These are phyloP conservation scores for Euphrasia confusa DNA, from an alignment of 257 asterid species.

Conservation along the genomic window DNA sequence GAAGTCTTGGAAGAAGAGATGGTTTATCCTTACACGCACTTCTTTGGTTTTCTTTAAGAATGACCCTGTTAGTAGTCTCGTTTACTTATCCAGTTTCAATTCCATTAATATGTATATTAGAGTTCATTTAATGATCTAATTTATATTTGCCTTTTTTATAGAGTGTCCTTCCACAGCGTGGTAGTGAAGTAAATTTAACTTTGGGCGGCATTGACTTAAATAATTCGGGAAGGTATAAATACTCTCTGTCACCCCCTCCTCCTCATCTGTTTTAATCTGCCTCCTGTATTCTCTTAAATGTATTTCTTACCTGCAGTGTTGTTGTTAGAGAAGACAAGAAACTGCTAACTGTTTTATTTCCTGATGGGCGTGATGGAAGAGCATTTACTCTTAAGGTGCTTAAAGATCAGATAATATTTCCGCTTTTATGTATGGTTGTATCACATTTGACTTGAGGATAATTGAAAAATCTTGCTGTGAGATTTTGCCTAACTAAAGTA, in stretches of 20 bases:
- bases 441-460: neutral
- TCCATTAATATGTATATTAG: slow-evolving; percentile 2
- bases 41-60: slow-evolving; percentile 96
- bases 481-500: neutral
- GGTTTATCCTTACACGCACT: slow-evolving; percentile 98
- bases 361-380: slow-evolving; percentile 99
- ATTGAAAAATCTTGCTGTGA: neutral
- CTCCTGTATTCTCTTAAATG: slow-evolving; percentile 26
- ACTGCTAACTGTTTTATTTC: slow-evolving; percentile 84
- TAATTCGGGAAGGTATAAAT: slow-evolving; percentile 86
- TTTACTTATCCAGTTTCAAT: slow-evolving; percentile 9
- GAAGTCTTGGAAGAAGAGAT: slow-evolving; percentile 98
- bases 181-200: slow-evolving; percentile 93
- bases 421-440: neutral
- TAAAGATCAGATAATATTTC: slow-evolving; percentile 13
- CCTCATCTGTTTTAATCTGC: slow-evolving; percentile 3
- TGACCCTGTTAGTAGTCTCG: slow-evolving; percentile 63
- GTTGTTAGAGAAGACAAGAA: slow-evolving; percentile 99
- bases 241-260: slow-evolving; percentile 7
- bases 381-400: slow-evolving; percentile 96
- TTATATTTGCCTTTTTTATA: slow-evolving; percentile 27
- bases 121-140: slow-evolving; percentile 15
- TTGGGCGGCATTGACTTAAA: slow-evolving; percentile 96
- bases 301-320: slow-evolving; percentile 55
- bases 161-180: slow-evolving; percentile 94